These are phyloP conservation scores for Paramecium primaurelia DNA, from an alignment of 73 alveolate species.

Conservation along the genomic window DNA sequence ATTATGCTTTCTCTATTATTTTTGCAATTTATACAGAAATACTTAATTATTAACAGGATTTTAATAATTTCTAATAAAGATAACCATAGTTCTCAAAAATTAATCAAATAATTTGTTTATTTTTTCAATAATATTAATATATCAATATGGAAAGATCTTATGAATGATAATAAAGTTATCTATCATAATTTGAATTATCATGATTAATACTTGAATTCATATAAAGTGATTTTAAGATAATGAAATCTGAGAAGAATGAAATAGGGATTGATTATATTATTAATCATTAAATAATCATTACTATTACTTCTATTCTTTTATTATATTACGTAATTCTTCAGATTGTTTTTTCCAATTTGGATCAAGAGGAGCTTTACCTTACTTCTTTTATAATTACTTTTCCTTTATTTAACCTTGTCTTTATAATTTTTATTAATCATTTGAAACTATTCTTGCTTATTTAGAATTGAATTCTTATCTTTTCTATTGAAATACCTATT, in stretches of 20 bases:
- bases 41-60: no score
- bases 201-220: not conserved
- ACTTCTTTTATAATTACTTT: not conserved
- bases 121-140: not conserved
- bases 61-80: no score
- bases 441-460: conserved; percentile 61
- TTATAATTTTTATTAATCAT: not conserved
- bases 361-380: not conserved
- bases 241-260: not conserved
- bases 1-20: no score
- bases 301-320: conserved; percentile 1
- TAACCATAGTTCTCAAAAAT: no score
- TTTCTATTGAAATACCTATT: conserved; percentile 73
- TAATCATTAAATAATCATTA: conserved; percentile 19
- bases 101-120: no score
- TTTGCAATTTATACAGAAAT: no score
- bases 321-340: conserved; percentile 21
- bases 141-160: not conserved
- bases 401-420: conserved; percentile 32
- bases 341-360: conserved; percentile 41
- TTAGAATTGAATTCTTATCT: conserved; percentile 70
- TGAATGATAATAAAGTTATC: not conserved
- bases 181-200: conserved; percentile 35
- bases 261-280: not conserved
- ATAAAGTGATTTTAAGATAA: not conserved